A percentile compares a stretch with the other conserved stretches of the same genome.
These are phyloP conservation scores for Cadophora sp. DNA, from an alignment of 2,329 filamentous ascomycete genomes.

Conservation along the genomic window DNA sequence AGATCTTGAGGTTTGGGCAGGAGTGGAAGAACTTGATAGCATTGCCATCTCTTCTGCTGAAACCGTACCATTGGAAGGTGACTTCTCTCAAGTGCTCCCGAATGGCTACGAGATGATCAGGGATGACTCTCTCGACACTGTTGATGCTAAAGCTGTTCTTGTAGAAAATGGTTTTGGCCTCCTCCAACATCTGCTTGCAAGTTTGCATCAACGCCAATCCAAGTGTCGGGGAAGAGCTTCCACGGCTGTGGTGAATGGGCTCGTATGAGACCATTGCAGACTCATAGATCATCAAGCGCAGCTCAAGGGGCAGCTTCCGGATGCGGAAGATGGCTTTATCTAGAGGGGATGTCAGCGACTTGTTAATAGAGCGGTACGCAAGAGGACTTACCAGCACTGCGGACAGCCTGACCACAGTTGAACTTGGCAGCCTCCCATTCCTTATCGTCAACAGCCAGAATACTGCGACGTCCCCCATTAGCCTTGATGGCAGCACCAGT, in stretches of 20 bases:
- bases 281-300: slow-evolving; percentile 34
- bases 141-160: slow-evolving; percentile 32
- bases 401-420: slow-evolving; percentile 29
- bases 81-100: slow-evolving; percentile 19
- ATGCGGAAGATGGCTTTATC: slow-evolving; percentile 32
- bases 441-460: slow-evolving; percentile 22
- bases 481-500: slow-evolving; percentile 27
- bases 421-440: slow-evolving; percentile 25
- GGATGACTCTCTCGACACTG: background rate
- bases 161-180: slow-evolving; percentile 32
- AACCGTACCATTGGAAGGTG: slow-evolving; percentile 29
- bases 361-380: background rate
- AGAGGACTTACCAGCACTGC: slow-evolving; percentile 29
- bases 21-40: slow-evolving; percentile 10
- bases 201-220: slow-evolving; percentile 29
- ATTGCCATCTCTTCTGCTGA: slow-evolving; percentile 15
- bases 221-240: background rate
- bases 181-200: slow-evolving; percentile 28
- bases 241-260: background rate
- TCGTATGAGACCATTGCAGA: slow-evolving; percentile 23
- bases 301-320: slow-evolving; percentile 30
- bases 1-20: slow-evolving; percentile 23
- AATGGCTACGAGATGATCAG: background rate
- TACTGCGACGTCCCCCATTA: slow-evolving; percentile 6
- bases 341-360: slow-evolving; percentile 12